Conservation (phyloP, 2,329 filamentous ascomycete species). For the Didymella segeticola region DNA sequence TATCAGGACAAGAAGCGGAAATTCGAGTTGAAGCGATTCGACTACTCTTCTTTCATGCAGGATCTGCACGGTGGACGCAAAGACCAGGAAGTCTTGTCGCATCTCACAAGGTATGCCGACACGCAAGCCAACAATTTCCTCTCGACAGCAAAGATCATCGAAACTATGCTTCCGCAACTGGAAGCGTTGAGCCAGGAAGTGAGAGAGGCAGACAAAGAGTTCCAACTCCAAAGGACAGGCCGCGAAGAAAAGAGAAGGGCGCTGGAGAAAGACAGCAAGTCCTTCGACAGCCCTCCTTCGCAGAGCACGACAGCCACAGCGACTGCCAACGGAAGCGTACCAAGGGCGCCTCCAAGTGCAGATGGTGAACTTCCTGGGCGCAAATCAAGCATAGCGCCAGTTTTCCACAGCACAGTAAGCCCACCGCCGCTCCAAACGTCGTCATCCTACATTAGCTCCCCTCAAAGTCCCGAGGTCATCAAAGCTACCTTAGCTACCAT, state of each 20-base stretch:
- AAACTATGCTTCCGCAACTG: conserved; percentile 83
- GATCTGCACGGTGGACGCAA: conserved; percentile 99
- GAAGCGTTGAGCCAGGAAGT: conserved; percentile 89
- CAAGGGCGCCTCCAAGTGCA: conserved; percentile 29
- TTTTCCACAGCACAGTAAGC: conserved; percentile 45
- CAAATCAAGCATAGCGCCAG: conserved; percentile 42
- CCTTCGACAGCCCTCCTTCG: conserved; percentile 41
- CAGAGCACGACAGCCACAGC: conserved; percentile 31
- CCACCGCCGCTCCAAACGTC: conserved; percentile 37
- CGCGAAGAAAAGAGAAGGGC: conserved; percentile 91
- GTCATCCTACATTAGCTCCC: conserved; percentile 30
- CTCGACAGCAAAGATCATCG: conserved; percentile 83
- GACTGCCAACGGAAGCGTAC: conserved; percentile 32
- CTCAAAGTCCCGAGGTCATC: conserved; percentile 39
- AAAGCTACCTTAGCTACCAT: conserved; percentile 33
- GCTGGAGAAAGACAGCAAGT: conserved; percentile 82
- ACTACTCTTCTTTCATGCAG: conserved; percentile 99
- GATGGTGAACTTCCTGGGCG: conserved; percentile 39
- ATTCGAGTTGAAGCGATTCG: conserved; percentile 96
- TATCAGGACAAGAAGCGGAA: conserved; percentile 93
- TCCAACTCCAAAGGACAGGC: conserved; percentile 92
- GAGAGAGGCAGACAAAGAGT: conserved; percentile 93
- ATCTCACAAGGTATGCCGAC: conserved; percentile 92
- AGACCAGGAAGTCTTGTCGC: conserved; percentile 94
- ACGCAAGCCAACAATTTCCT: conserved; percentile 86